Conservation (phyloP, 257 asterid species). For the Ehretia macrophylla region DNA sequence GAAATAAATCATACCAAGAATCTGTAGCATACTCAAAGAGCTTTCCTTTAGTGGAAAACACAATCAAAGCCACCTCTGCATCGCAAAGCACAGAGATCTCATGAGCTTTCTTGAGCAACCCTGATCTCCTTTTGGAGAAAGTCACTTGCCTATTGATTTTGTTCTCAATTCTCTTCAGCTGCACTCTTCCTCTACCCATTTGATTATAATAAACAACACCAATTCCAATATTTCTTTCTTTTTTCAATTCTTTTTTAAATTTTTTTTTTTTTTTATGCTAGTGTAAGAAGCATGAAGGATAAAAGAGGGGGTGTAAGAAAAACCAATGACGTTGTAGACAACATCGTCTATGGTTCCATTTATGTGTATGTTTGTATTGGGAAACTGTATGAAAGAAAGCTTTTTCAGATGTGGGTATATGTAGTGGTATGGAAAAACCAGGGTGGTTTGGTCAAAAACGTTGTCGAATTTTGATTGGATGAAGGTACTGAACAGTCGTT, state of each 20-base stretch:
- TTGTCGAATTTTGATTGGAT: slow-evolving; percentile 63
- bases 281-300: background rate
- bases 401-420: slow-evolving; percentile 17
- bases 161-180: slow-evolving; percentile 82
- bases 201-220: background rate
- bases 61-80: slow-evolving; percentile 77
- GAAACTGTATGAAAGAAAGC: slow-evolving; percentile 1
- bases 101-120: slow-evolving; percentile 73
- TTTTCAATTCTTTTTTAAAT: too few species aligned
- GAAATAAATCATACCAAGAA: slow-evolving; percentile 43
- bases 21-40: slow-evolving; percentile 72
- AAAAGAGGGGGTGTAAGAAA: too few species aligned
- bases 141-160: slow-evolving; percentile 84
- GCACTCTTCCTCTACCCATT: slow-evolving; percentile 88
- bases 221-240: background rate
- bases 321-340: too few species aligned
- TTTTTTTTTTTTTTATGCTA: background rate
- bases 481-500: background rate
- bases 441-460: slow-evolving; percentile 41
- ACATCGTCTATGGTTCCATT: background rate
- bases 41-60: slow-evolving; percentile 78
- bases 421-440: slow-evolving; percentile 28
- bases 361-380: slow-evolving; percentile 7
- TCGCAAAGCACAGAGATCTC: slow-evolving; percentile 90
- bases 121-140: slow-evolving; percentile 71